Conservation (phyloP, 768 basidiomycete species). For the Trametes cingulata region DNA sequence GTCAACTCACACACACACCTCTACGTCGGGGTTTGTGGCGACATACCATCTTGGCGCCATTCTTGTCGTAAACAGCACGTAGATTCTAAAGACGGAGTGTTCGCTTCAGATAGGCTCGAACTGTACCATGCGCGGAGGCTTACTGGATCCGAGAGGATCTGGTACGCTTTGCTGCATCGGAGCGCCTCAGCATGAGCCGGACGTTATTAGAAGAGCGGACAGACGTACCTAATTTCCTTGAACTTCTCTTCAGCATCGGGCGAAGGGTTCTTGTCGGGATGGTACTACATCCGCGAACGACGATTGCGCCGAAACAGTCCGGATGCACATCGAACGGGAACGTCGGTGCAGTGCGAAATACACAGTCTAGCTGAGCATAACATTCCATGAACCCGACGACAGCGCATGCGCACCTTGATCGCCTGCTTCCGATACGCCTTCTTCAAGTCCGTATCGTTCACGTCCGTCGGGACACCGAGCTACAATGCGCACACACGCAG, state of each 20-base stretch:
- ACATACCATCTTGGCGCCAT: slow-evolving; percentile 85
- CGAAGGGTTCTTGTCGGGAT: slow-evolving; percentile 93
- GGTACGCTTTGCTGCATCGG: slow-evolving; percentile 82
- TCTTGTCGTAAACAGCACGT: slow-evolving; percentile 90
- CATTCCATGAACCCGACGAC: too few relatives aligned
- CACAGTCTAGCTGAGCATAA: neutral
- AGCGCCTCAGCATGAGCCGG: neutral
- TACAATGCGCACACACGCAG: slow-evolving; percentile 29
- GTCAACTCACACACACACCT: neutral
- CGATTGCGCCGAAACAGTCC: neutral
- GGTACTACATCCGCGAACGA: slow-evolving; percentile 54
- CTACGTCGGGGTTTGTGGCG: neutral
- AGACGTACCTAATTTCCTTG: slow-evolving; percentile 85
- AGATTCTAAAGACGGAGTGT: slow-evolving; percentile 54
- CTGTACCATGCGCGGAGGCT: slow-evolving; percentile 29
- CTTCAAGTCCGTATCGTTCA: slow-evolving; percentile 80
- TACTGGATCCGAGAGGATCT: slow-evolving; percentile 84
- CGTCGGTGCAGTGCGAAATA: too few relatives aligned
- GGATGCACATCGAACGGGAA: neutral
- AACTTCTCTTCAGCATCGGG: slow-evolving; percentile 95
- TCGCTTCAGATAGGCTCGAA: neutral
- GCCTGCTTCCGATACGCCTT: slow-evolving; percentile 95
- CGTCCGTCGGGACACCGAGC: slow-evolving; percentile 74
- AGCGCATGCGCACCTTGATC: slow-evolving; percentile 65
- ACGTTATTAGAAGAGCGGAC: neutral